These are phyloP conservation scores for Tuctoria greenei DNA, from an alignment of 176 grass and related monocot species.

Conservation along the genomic window DNA sequence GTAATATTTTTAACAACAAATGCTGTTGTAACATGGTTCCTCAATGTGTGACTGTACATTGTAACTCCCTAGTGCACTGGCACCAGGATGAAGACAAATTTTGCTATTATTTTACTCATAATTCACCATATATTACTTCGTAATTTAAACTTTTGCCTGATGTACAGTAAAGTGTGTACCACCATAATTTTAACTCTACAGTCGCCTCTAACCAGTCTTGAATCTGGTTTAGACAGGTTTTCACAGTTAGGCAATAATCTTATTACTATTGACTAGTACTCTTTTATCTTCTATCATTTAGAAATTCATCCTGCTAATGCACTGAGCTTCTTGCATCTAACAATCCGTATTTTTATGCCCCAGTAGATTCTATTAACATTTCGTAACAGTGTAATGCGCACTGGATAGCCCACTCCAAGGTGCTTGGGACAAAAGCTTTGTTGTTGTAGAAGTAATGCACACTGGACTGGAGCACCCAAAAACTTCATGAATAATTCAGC, in stretches of 20 bases:
- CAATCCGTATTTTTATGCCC: neutral
- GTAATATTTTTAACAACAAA: neutral
- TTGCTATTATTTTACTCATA: too few relatives aligned
- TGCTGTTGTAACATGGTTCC: neutral
- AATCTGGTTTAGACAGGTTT: neutral
- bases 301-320: neutral
- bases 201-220: too few relatives aligned
- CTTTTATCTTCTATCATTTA: neutral
- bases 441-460: too few relatives aligned
- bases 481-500: neutral
- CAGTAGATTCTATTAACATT: slow-evolving; percentile 7
- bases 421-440: too few relatives aligned
- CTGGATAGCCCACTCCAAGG: too few relatives aligned
- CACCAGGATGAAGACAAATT: too few relatives aligned
- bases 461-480: neutral
- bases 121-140: too few relatives aligned
- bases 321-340: neutral
- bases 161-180: too few relatives aligned
- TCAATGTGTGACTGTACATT: neutral
- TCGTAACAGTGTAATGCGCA: slow-evolving; percentile 11
- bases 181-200: too few relatives aligned
- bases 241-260: slow-evolving; percentile 11
- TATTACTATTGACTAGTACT: neutral
- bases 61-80: too few relatives aligned
- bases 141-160: too few relatives aligned